Base-by-base conservation (phyloP, 2,329 filamentous ascomycete genomes). In the Tolypocladium capitatum region DNA sequence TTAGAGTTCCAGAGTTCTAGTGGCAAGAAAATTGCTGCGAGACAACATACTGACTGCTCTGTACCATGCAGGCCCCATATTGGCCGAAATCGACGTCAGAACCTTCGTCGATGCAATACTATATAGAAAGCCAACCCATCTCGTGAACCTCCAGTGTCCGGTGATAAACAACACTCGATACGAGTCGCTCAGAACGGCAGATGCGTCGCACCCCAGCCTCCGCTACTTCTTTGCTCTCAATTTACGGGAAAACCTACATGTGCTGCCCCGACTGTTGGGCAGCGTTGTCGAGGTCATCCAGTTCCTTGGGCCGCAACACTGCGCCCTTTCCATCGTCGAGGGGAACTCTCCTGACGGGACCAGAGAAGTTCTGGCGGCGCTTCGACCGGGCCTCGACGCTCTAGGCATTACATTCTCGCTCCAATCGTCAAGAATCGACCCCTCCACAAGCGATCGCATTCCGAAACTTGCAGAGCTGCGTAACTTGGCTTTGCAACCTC, bases 141-240 rank as follows among this genome's bases (percentile, higher is more conserved):
- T 40, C 13, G 36, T 4, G 11, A 31, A 5, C 30, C 6, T 31
- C 14, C 4, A n/a, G 2, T 40, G 36, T 27, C 36, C 36, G 13
- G 14, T 11, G 14, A 28, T 40, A 8, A n/a, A 40, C 21, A n/a
- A 0, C 21, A 27, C 21, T 9, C 13, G 36, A 40, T 40, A 40
- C 11, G 36, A n/a, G 14, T n/a, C 21, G 21, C 36, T 40, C 14
- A 14, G 5, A 9, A 21, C 21, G 4, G 14, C 21, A 16, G 14
- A 40, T 21, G 1, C 4, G 21, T 13, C 36, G 3, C 21, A 40
- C 21, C 3, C 46, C 32, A 50, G 51, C 38, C 48, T 52, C 24
- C 55, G 55, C 10, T 74, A 71, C 56, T 72, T 73, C 57, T 75
- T 78, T 50, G 73, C 74, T 1, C 60, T 78, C n/a, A 65, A 78